phyloP scores from a whole-genome alignment of 345 rosid species.

The Pugionium cornutum region DNA sequence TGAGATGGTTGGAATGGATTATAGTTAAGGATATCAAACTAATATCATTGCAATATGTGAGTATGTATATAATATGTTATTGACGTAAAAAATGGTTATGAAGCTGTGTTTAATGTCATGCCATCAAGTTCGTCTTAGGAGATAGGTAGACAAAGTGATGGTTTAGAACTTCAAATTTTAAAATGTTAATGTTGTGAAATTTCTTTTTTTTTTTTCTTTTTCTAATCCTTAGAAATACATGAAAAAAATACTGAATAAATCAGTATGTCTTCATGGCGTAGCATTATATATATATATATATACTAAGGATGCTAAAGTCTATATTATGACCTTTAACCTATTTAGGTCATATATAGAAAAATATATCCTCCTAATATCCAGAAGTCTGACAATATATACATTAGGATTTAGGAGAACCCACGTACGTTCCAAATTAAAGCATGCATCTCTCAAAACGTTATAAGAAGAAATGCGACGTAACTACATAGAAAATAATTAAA shows the following conservation, averaged over 20 bases:
- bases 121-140: no score
- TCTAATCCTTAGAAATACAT: no score
- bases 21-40: not conserved
- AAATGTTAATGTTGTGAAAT: no score
- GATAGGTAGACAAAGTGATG: no score
- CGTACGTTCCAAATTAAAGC: conserved; percentile 25
- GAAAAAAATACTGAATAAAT: not conserved
- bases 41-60: no score
- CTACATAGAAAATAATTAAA: not conserved
- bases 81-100: not conserved
- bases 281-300: not conserved
- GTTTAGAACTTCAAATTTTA: no score
- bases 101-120: not conserved
- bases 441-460: conserved; percentile 21
- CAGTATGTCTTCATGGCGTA: not conserved
- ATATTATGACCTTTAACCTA: not conserved
- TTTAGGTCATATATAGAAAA: not conserved
- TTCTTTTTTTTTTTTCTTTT: no score
- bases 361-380: not conserved
- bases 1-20: conserved; percentile 11
- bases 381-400: no score
- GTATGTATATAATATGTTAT: no score
- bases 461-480: conserved; percentile 27
- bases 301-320: not conserved
- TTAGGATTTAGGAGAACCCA: conserved; percentile 16